Evolutionary conservation across 768 basidiomycete genomes (phyloP).

Genomic region (Asterophora lycoperdoides): DNA sequence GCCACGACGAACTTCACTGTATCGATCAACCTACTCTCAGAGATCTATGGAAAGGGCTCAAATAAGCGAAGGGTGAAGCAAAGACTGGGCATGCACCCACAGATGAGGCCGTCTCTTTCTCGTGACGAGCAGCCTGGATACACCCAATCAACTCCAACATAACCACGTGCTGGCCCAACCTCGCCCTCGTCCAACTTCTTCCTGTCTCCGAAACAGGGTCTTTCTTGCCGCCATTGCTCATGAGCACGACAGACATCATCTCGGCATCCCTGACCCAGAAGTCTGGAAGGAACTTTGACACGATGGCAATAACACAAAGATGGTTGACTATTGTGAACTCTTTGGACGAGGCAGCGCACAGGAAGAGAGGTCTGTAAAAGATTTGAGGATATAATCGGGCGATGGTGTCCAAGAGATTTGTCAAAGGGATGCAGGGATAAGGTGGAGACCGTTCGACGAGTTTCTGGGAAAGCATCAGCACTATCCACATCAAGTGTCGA

Average conservation of each 20-base stretch:
- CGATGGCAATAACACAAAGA: constrained; percentile 47
- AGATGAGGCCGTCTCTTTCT: constrained; percentile 36
- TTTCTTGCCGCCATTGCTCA: constrained; percentile 41
- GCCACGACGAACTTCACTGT: constrained; percentile 42
- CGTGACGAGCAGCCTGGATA: constrained; percentile 41
- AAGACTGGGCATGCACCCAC: constrained; percentile 22
- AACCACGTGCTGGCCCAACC: constrained; percentile 60
- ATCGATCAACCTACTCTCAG: constrained; percentile 29
- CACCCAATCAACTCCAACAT: constrained; percentile 57
- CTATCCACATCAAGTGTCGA: neutral
- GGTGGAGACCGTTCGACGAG: constrained; percentile 51
- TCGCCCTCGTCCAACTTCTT: constrained; percentile 42
- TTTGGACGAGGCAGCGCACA: constrained; percentile 62
- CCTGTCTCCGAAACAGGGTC: constrained; percentile 11
- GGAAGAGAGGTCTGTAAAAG: constrained; percentile 71
- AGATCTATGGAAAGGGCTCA: constrained; percentile 15
- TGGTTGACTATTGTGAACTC: constrained; percentile 57
- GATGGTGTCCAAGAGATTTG: constrained; percentile 46
- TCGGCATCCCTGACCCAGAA: constrained; percentile 69
- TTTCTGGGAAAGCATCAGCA: constrained; percentile 46
- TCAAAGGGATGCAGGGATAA: constrained; percentile 41
- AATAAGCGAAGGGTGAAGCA: neutral
- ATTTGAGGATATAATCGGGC: constrained; percentile 52
- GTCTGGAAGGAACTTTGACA: constrained; percentile 53
- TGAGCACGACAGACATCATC: constrained; percentile 68